Evolutionary conservation across 2,329 filamentous ascomycete species (phyloP).

Genomic region (Cercospora citrullina): DNA sequence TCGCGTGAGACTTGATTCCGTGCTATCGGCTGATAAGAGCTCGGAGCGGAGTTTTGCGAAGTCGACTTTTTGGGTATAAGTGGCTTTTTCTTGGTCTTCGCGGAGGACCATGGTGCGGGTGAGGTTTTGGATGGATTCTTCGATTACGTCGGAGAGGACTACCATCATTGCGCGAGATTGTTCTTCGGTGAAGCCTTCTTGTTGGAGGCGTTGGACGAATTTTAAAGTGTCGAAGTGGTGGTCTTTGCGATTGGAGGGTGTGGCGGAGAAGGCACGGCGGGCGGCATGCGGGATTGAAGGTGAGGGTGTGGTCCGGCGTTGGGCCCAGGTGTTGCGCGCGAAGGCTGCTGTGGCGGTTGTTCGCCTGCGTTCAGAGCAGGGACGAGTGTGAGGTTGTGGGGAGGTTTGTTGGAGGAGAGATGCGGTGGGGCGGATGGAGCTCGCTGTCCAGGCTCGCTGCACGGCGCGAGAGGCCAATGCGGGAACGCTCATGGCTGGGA

Average conservation of each 20-base stretch:
- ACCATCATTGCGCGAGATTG: slow-evolving; percentile 99
- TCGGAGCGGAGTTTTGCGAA: slow-evolving; percentile 96
- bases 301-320: slow-evolving; percentile 13
- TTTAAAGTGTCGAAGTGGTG: slow-evolving; percentile 99
- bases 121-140: slow-evolving; percentile 96
- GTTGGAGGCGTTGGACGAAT: slow-evolving; percentile 86
- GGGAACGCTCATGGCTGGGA: slow-evolving; percentile 11
- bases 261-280: slow-evolving; percentile 63
- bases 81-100: slow-evolving; percentile 83
- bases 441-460: slow-evolving; percentile 42
- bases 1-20: slow-evolving; percentile 83
- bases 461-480: slow-evolving; percentile 32
- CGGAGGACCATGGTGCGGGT: slow-evolving; percentile 97
- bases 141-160: slow-evolving; percentile 92
- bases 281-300: slow-evolving; percentile 13
- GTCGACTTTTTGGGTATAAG: slow-evolving; percentile 85
- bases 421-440: slow-evolving; percentile 30
- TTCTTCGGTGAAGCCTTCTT: slow-evolving; percentile 91
- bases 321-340: slow-evolving; percentile 25
- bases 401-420: slow-evolving; percentile 21
- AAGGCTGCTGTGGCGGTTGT: slow-evolving; percentile 28
- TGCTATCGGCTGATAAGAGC: slow-evolving; percentile 85
- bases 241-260: slow-evolving; percentile 63
- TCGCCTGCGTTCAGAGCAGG: slow-evolving; percentile 5
- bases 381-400: slow-evolving; percentile 13